phyloP scores from a whole-genome alignment of 169 alveolate genomes.

The Cryptosporidium parvum region DNA sequence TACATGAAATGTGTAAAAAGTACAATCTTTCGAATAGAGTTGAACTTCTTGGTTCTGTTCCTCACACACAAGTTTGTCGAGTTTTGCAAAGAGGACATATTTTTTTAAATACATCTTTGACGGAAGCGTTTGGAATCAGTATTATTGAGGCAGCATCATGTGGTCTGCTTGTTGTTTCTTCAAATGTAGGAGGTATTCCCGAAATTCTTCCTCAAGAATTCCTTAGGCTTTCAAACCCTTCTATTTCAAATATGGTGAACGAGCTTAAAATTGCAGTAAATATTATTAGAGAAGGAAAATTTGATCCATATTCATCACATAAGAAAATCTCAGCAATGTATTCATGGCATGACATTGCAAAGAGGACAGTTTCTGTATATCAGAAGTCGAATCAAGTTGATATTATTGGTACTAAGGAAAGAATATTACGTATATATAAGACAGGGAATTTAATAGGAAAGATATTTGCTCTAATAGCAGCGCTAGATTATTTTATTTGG shows the following conservation, averaged over 20 bases:
- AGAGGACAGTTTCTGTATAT: conserved; percentile 86
- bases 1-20: conserved; percentile 95
- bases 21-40: conserved; percentile 93
- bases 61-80: conserved; percentile 93
- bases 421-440: conserved; percentile 74
- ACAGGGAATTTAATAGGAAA: conserved; percentile 78
- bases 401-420: conserved; percentile 51
- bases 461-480: conserved; percentile 49
- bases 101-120: conserved; percentile 96
- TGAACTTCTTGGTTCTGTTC: conserved; percentile 92
- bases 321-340: conserved; percentile 82
- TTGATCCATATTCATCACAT: conserved; percentile 83
- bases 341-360: conserved; percentile 88
- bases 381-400: conserved; percentile 64
- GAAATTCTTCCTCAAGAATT: conserved; percentile 91
- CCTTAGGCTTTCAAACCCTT: conserved; percentile 87
- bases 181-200: conserved; percentile 99
- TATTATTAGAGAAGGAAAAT: conserved; percentile 80
- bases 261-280: conserved; percentile 85
- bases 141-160: conserved; percentile 99
- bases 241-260: conserved; percentile 82
- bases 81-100: conserved; percentile 97
- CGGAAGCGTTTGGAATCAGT: conserved; percentile 99
- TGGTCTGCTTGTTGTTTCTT: conserved; percentile 96
- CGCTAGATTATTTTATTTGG: conserved; percentile 65